These are phyloP conservation scores for Lipomyces lipofer DNA, from an alignment of 805 yeast species.

Conservation along the genomic window DNA sequence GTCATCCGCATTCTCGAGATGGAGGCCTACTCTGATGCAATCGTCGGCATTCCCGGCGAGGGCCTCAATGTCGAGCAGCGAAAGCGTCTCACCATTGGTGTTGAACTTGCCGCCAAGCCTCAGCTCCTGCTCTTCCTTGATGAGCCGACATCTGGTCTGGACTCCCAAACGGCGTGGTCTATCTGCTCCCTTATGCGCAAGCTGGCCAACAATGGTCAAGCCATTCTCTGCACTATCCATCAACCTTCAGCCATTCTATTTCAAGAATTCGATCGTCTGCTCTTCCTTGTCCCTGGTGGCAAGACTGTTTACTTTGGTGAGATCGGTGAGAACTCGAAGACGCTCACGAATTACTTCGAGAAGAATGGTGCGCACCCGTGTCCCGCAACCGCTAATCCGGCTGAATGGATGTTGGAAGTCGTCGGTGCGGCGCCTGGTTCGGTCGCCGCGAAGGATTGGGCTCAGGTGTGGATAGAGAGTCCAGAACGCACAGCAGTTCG, in stretches of 20 bases:
- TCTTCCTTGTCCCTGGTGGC: conserved; percentile 74
- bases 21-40: conserved; percentile 73
- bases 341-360: conserved; percentile 67
- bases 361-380: conserved; percentile 65
- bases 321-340: conserved; percentile 61
- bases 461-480: conserved; percentile 74
- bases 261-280: conserved; percentile 65
- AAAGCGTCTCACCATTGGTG: conserved; percentile 68
- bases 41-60: conserved; percentile 75
- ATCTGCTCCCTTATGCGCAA: conserved; percentile 66
- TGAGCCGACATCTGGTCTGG: conserved; percentile 75
- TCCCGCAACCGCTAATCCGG: conserved; percentile 73
- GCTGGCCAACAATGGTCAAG: conserved; percentile 70
- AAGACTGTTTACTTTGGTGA: conserved; percentile 81
- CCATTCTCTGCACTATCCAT: conserved; percentile 73
- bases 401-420: conserved; percentile 87
- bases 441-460: conserved; percentile 37
- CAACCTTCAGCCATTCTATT: conserved; percentile 74
- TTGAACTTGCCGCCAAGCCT: conserved; percentile 71
- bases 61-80: conserved; percentile 72
- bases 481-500: conserved; percentile 59
- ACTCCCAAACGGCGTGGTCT: conserved; percentile 65
- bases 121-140: conserved; percentile 59
- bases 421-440: conserved; percentile 46
- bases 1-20: conserved; percentile 67